Evolutionary conservation across 768 basidiomycete genomes (phyloP).

Genomic region (Pulveroboletus sp.): DNA sequence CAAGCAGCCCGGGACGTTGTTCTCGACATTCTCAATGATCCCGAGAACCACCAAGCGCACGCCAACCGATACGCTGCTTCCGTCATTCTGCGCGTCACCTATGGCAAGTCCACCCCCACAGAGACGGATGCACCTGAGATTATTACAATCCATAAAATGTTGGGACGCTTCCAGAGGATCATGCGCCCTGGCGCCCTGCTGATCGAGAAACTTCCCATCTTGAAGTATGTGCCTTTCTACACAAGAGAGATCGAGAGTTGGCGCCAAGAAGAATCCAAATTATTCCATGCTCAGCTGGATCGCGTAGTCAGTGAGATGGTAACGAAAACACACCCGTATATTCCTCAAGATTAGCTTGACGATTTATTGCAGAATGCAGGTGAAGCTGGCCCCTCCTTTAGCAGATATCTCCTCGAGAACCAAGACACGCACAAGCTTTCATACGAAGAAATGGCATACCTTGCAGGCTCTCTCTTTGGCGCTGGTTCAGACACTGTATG

Average conservation of each 20-base stretch:
- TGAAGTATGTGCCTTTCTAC: slow-evolving; percentile 56
- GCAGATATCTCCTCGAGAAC: slow-evolving; percentile 53
- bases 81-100: slow-evolving; percentile 34
- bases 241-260: slow-evolving; percentile 52
- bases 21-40: slow-evolving; percentile 30
- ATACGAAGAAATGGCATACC: slow-evolving; percentile 56
- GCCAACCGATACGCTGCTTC: slow-evolving; percentile 42
- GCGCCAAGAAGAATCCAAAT: slow-evolving; percentile 49
- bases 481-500: slow-evolving; percentile 58
- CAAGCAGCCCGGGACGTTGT: slow-evolving; percentile 29
- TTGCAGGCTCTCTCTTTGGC: slow-evolving; percentile 62
- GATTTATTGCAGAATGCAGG: slow-evolving; percentile 19
- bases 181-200: slow-evolving; percentile 35
- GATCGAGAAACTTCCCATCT: slow-evolving; percentile 35
- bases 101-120: slow-evolving; percentile 33
- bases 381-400: slow-evolving; percentile 42
- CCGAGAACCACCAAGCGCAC: slow-evolving; percentile 49
- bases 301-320: slow-evolving; percentile 47
- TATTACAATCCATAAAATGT: slow-evolving; percentile 31
- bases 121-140: slow-evolving; percentile 30
- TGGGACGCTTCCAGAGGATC: slow-evolving; percentile 34
- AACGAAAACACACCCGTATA: background rate
- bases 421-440: slow-evolving; percentile 52
- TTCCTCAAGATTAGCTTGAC: background rate
- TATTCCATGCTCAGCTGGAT: slow-evolving; percentile 52